Evolutionary conservation across 1,139 yeast species (phyloP), one percentile per base, ranked within the genome.

Genomic region (Candida pseudoviswanathii): DNA sequence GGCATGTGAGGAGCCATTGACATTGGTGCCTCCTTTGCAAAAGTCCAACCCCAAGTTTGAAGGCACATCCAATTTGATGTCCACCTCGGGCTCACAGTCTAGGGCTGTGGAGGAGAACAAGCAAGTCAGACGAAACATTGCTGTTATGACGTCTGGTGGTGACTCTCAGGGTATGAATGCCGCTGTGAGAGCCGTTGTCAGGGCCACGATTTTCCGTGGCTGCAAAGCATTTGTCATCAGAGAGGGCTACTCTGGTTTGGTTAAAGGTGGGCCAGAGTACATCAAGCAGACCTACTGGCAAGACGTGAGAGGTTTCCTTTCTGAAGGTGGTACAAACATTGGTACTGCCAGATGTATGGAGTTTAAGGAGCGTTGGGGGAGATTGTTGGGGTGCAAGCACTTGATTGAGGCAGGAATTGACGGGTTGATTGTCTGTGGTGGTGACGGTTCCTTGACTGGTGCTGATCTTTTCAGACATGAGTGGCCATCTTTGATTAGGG

Each of bases 111-210:
- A 40, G 21, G 50, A 42, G 6, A 9, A n/a, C 5, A 39, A 42
- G 5, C 32, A 26, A 10, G 42, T 42, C 7, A 51, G 52, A 39
- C 47, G 60, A 46, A 86, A 85, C 64, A 85, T 87, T 51, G 95
- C 89, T 1, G 89, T 87, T 24, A 87, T 87, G 94, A 87, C 95
- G 2, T 85, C 92, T 0, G 95, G 95, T 55, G 95, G 95, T 62
- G 95, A 87, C 65, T 86, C 94, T 43, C 94, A 89, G 21, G 95
- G 95, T 59, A 87, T 87, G 95, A 85, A 85, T 63, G 89, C 94
- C 5, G 86, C 84, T 27, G 94, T 87, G 7, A 75, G 94, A 57
- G 92, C 94, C 1, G 89, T 87, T 47, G 87, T 86, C 6, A 73
- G 95, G 58, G 82, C 92, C 0, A 88, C 89, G 48, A 84, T 87